Conservation (phyloP, 1,139 yeast species). For the Scheffersomyces cryptocercus region DNA sequence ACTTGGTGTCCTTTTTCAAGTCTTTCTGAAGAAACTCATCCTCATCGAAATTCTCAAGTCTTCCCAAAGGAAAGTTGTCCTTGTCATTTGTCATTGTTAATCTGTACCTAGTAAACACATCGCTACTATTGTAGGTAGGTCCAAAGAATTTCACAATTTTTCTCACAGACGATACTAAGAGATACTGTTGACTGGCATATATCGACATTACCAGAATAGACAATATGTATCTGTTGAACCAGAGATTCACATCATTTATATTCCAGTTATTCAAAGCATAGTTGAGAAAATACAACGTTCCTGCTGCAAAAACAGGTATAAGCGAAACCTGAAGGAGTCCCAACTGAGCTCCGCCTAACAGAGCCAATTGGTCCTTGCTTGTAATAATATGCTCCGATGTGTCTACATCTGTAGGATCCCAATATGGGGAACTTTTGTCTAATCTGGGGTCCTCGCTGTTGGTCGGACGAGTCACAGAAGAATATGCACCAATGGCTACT, state of each 20-base stretch:
- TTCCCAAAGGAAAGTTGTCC: constrained; percentile 25
- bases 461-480: constrained; percentile 44
- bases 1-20: constrained; percentile 13
- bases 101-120: constrained; percentile 20
- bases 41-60: constrained; percentile 15
- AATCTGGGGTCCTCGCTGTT: constrained; percentile 43
- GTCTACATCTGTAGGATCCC: constrained; percentile 51
- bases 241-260: constrained; percentile 25
- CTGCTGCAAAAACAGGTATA: constrained; percentile 44
- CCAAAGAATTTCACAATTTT: constrained; percentile 14
- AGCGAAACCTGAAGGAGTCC: constrained; percentile 27
- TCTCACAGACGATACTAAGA: constrained; percentile 21
- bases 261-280: constrained; percentile 27
- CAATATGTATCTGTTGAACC: constrained; percentile 33
- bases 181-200: constrained; percentile 18
- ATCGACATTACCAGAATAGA: constrained; percentile 26
- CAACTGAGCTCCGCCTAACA: constrained; percentile 10
- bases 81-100: constrained; percentile 17
- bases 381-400: constrained; percentile 17
- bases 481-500: constrained; percentile 38
- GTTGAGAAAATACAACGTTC: constrained; percentile 34
- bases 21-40: constrained; percentile 7
- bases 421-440: constrained; percentile 30
- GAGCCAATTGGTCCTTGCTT: constrained; percentile 17
- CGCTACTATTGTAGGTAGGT: constrained; percentile 13